Evolutionary conservation across 768 basidiomycete genomes (phyloP).

Genomic region (Antrodiella citrinella): DNA sequence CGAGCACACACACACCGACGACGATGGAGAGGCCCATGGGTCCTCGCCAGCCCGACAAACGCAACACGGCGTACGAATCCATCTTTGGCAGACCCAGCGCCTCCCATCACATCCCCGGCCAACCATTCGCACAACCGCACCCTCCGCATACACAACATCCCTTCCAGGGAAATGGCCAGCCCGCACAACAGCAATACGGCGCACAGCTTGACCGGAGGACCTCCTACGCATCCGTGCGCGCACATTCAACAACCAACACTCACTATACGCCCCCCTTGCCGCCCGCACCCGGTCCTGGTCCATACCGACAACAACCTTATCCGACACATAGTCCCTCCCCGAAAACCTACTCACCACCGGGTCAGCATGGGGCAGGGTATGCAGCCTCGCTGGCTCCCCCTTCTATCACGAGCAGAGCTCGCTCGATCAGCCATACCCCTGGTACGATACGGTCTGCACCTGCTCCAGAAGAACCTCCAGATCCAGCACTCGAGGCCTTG

Average conservation of each 20-base stretch:
- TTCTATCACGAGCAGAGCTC: constrained; percentile 34
- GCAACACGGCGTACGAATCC: constrained; percentile 75
- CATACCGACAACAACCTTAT: constrained; percentile 17
- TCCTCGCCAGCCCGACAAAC: constrained; percentile 59
- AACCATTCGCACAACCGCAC: constrained; percentile 13
- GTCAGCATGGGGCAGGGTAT: constrained; percentile 11
- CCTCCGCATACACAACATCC: constrained; percentile 23
- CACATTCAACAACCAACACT: constrained; percentile 20
- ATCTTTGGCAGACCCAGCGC: constrained; percentile 77
- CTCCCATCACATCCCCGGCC: constrained; percentile 32
- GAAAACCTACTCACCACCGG: constrained; percentile 17
- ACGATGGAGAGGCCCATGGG: constrained; percentile 50
- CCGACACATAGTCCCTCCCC: constrained; percentile 19
- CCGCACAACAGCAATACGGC: constrained; percentile 16
- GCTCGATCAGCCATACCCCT: constrained; percentile 41
- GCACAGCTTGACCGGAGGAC: constrained; percentile 36
- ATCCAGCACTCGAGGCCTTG: constrained; percentile 35
- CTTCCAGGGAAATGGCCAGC: constrained; percentile 21
- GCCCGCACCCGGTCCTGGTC: constrained; percentile 13
- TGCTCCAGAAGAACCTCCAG: constrained; percentile 40
- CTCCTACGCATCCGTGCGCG: constrained; percentile 34
- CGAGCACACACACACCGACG: constrained; percentile 1
- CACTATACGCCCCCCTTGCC: constrained; percentile 13
- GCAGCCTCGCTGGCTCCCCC: constrained; percentile 31
- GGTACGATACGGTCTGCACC: constrained; percentile 39